These are phyloP conservation scores for Stachybotrys chartarum DNA, from an alignment of 2,329 filamentous ascomycete genomes.

Conservation along the genomic window DNA sequence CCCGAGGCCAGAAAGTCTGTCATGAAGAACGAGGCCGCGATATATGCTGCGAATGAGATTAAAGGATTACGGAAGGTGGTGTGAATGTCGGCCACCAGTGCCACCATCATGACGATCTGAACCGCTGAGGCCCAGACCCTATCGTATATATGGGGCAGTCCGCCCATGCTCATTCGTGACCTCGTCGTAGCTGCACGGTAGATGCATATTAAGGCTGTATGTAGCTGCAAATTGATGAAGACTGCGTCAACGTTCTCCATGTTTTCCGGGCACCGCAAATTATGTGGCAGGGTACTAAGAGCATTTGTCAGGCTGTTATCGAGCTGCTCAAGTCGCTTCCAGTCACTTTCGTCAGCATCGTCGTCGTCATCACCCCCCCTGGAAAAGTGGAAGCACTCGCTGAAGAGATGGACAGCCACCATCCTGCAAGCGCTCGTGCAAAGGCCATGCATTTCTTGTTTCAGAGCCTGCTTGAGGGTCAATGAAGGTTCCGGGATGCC, in stretches of 20 bases:
- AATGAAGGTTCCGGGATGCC: constrained; percentile 21
- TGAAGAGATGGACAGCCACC: constrained; percentile 10
- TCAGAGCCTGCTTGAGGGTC: constrained; percentile 7
- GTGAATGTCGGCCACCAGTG: constrained; percentile 6
- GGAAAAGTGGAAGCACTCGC: constrained; percentile 13
- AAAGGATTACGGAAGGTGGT: constrained; percentile 8
- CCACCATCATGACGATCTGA: constrained; percentile 10
- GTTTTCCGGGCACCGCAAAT: constrained; percentile 9
- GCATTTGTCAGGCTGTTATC: constrained; percentile 7
- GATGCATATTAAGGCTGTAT: constrained; percentile 9
- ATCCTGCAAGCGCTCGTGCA: constrained; percentile 11
- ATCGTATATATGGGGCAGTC: constrained; percentile 3
- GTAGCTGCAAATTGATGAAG: constrained; percentile 9
- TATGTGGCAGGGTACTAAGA: constrained; percentile 4
- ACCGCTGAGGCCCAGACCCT: constrained; percentile 6
- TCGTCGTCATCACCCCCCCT: constrained; percentile 4
- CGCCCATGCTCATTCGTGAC: constrained; percentile 6
- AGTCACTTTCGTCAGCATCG: constrained; percentile 5
- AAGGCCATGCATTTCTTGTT: constrained; percentile 12
- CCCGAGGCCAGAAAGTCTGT: constrained; percentile 3
- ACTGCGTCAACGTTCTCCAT: constrained; percentile 8
- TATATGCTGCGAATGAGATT: constrained; percentile 6
- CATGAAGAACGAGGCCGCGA: constrained; percentile 9
- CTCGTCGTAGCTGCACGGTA: constrained; percentile 4
- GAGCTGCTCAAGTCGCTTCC: constrained; percentile 5